Conservation (phyloP, 2,329 filamentous ascomycete species). For the Penicillium janthinellum region DNA sequence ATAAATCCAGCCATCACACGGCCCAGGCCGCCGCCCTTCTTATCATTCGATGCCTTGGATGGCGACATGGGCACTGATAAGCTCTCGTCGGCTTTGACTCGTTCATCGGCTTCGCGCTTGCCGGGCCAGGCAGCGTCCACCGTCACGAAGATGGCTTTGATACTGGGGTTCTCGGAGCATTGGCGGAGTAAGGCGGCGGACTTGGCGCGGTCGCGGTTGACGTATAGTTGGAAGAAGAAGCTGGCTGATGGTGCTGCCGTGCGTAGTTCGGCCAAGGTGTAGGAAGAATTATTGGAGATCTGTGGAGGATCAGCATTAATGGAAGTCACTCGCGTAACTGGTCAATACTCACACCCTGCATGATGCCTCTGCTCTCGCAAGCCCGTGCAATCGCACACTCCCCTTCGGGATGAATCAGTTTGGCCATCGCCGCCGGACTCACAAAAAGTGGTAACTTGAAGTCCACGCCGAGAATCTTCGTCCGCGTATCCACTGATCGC, state of each 20-base stretch:
- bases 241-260: slow-evolving; percentile 43
- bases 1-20: slow-evolving; percentile 56
- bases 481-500: slow-evolving; percentile 51
- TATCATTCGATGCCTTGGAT: slow-evolving; percentile 50
- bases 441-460: slow-evolving; percentile 63
- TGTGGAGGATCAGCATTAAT: slow-evolving; percentile 15
- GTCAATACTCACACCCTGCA: slow-evolving; percentile 52
- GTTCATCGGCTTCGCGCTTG: slow-evolving; percentile 61
- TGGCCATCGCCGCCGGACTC: slow-evolving; percentile 66
- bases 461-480: slow-evolving; percentile 57
- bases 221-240: slow-evolving; percentile 60
- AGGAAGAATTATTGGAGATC: slow-evolving; percentile 65
- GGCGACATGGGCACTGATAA: slow-evolving; percentile 49
- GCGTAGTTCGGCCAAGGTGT: slow-evolving; percentile 58
- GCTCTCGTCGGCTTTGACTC: slow-evolving; percentile 51
- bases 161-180: slow-evolving; percentile 45
- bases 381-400: slow-evolving; percentile 61
- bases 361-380: slow-evolving; percentile 54
- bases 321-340: neutral
- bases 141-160: slow-evolving; percentile 54
- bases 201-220: slow-evolving; percentile 54
- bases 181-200: slow-evolving; percentile 50
- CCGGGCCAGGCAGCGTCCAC: slow-evolving; percentile 58
- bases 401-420: slow-evolving; percentile 65
- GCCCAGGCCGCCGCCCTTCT: slow-evolving; percentile 56